Evolutionary conservation across 2,329 filamentous ascomycete species (phyloP).

Genomic region (Claviceps humidiphila): DNA sequence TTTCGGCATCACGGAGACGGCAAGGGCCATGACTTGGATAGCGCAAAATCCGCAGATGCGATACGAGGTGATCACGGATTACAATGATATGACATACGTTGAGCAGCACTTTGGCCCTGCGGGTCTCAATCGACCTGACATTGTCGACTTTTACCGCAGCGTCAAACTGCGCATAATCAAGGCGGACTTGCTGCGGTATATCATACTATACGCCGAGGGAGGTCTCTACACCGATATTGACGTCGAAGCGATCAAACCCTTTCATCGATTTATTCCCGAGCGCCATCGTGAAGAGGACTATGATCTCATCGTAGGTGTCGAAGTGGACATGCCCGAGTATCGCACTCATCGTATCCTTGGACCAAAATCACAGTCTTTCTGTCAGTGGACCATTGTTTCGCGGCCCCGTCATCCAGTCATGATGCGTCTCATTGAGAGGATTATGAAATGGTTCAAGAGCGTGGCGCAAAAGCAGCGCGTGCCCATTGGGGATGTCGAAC

Average conservation of each 20-base stretch:
- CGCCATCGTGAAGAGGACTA: constrained; percentile 51
- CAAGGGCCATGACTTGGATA: constrained; percentile 50
- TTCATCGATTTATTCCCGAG: constrained; percentile 28
- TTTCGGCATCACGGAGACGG: constrained; percentile 51
- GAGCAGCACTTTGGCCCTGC: constrained; percentile 52
- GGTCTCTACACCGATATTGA: constrained; percentile 53
- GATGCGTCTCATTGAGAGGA: constrained; percentile 54
- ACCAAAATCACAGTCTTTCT: constrained; percentile 56
- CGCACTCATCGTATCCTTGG: constrained; percentile 51
- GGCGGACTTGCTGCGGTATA: constrained; percentile 54
- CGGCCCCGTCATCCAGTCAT: constrained; percentile 56
- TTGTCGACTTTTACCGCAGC: constrained; percentile 45
- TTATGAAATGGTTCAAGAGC: constrained; percentile 50
- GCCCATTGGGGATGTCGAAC: constrained; percentile 44
- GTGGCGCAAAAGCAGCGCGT: constrained; percentile 46
- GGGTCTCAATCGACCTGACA: constrained; percentile 54
- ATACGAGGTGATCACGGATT: constrained; percentile 58
- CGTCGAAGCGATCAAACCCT: constrained; percentile 21
- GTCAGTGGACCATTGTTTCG: constrained; percentile 63
- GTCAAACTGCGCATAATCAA: constrained; percentile 52
- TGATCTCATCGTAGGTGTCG: constrained; percentile 56
- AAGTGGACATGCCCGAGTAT: constrained; percentile 58
- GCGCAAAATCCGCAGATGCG: constrained; percentile 51
- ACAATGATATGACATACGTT: constrained; percentile 53
- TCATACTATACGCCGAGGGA: constrained; percentile 61